Base-by-base conservation (phyloP, 1,284 basidiomycete genomes). In the Moesziomyces parantarcticus region DNA sequence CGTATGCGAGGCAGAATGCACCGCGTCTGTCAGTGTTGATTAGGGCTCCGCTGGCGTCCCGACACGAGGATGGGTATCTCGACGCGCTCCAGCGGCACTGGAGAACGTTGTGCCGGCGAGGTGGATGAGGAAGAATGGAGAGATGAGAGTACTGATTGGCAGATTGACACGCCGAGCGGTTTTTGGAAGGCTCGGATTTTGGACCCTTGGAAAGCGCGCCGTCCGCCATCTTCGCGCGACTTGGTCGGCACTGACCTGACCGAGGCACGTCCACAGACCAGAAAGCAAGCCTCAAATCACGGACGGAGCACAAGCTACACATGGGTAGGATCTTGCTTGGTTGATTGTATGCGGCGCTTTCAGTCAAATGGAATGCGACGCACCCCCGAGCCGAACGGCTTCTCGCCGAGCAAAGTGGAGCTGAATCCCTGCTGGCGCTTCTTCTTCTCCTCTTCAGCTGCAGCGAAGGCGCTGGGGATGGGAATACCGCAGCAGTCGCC, bases 401-500 rank as follows among this genome's bases (percentile, higher is more conserved):
- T 68, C 32, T 65, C 65, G 45, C 70, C 65, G 5, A 50, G 56
- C 36, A 60, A 29, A 11, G 60, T 59, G 8, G 65, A 59, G 43
- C 55, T 68, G 42, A 65, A 59, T 9, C 61, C 64, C 42, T 59
- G 60, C 42, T 57, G 57, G 18, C 57, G 65, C 46, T 70, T 65
- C 62, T 57, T 50, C 47, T 60, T 74, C 20, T 69, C 76, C 49
- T 76, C 73, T 50, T 83, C 61, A 2, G 84, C 84, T 13, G 85
- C 85, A n/a, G 84, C 85, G 64, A 85, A 85, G n/a, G 76, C 84
- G 42, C 79, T 80, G 5, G 85, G 85, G 39, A 86, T 85, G 11
- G 84, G 79, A 21, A 86, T 86, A 9, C 85, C 84, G 54, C 85
- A 86, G 73, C 85, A 97, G 82, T 98, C 94, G n/a, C 93, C 95